Evolutionary conservation across 352 stramenopile genomes (phyloP).

Genomic region (Blastocystis sp.): DNA sequence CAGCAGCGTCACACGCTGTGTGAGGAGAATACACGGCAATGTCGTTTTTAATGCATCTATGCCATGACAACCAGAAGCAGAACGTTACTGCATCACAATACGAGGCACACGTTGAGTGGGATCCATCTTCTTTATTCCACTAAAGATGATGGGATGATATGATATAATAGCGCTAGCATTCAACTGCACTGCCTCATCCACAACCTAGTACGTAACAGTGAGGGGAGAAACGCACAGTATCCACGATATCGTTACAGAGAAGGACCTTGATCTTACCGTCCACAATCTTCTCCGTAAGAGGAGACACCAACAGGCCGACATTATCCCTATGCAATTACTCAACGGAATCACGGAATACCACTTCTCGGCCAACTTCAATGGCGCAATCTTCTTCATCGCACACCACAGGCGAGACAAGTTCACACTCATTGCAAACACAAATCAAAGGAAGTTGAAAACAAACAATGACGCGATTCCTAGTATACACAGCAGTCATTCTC

Average conservation of each 20-base stretch:
- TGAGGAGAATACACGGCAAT: constrained; percentile 71
- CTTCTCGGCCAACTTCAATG: constrained; percentile 61
- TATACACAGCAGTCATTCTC: neutral
- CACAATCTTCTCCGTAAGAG: neutral
- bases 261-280: constrained; percentile 58
- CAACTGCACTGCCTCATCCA: constrained; percentile 69
- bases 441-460: neutral
- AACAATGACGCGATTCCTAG: neutral
- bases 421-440: constrained; percentile 17
- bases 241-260: constrained; percentile 70
- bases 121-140: constrained; percentile 64
- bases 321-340: constrained; percentile 62
- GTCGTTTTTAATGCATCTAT: constrained; percentile 68
- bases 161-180: constrained; percentile 66
- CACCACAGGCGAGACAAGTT: constrained; percentile 2
- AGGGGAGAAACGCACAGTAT: neutral
- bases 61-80: neutral
- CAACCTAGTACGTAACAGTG: constrained; percentile 63
- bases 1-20: constrained; percentile 68
- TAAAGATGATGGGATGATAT: constrained; percentile 71
- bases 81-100: constrained; percentile 67
- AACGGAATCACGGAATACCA: neutral
- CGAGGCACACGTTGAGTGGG: constrained; percentile 43
- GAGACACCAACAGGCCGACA: constrained; percentile 67
- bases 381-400: constrained; percentile 53